Conservation (phyloP, 116 monocot genomes). For the Zostera marina region DNA sequence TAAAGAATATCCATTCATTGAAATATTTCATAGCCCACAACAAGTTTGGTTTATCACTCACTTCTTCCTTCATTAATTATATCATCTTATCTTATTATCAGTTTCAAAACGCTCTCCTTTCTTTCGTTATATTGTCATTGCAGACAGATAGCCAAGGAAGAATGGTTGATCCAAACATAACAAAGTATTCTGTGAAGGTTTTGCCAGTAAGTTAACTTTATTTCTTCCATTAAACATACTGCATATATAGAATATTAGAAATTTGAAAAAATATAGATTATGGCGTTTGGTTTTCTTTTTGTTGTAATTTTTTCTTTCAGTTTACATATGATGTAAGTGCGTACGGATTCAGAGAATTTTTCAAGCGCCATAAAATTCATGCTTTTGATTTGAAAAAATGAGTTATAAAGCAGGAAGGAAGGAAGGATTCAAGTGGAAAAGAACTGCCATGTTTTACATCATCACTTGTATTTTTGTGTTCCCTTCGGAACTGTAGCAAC, state of each 20-base stretch:
- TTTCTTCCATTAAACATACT: neutral
- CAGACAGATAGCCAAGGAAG: constrained; percentile 55
- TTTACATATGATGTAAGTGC: constrained; percentile 67
- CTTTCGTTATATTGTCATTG: constrained; percentile 5
- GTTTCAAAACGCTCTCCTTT: neutral
- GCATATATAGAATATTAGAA: neutral
- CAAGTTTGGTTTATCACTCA: constrained; percentile 28
- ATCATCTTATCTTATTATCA: neutral
- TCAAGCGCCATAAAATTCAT: constrained; percentile 56
- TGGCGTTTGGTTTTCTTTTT: neutral
- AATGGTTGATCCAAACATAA: constrained; percentile 52
- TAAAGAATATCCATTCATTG: constrained; percentile 88
- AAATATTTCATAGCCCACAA: constrained; percentile 78
- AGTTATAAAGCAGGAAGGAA: too few species aligned
- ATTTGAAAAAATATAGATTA: neutral
- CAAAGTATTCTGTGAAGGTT: constrained; percentile 86
- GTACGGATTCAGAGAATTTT: constrained; percentile 83
- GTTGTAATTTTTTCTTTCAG: constrained; percentile 17
- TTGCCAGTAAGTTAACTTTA: constrained; percentile 53
- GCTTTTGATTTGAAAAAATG: constrained; percentile 14
- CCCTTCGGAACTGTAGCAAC: too few species aligned
- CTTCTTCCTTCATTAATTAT: neutral
- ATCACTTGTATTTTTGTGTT: too few species aligned
- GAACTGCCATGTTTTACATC: too few species aligned
- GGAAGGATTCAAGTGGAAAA: too few species aligned